Evolutionary conservation across 2,329 filamentous ascomycete genomes (phyloP).

Genomic region (Trichoderma sp.): DNA sequence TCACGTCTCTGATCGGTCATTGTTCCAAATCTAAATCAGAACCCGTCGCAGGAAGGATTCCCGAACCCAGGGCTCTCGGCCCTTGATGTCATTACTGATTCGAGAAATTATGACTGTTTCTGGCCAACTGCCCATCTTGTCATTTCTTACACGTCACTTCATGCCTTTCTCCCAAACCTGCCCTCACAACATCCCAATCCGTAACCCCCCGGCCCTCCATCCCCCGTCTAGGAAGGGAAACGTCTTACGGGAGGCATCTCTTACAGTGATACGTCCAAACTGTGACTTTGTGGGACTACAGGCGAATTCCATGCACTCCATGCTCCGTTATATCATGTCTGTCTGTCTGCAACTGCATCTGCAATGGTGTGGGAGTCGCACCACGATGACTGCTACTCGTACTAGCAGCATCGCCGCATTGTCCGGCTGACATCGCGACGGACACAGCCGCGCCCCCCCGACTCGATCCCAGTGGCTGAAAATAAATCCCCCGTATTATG

Average conservation of each 20-base stretch:
- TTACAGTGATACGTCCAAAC: not conserved
- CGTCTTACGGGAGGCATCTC: not conserved
- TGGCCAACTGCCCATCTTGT: not conserved
- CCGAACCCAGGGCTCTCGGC: constrained; percentile 2
- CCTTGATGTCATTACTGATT: not conserved
- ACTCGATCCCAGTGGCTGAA: constrained; percentile 6
- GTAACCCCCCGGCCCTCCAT: constrained; percentile 2
- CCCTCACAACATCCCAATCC: not conserved
- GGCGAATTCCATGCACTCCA: too few species aligned
- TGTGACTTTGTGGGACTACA: too few species aligned
- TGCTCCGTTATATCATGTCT: not conserved
- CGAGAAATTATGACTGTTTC: too few species aligned
- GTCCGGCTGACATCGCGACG: constrained; percentile 22
- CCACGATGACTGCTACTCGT: too few species aligned
- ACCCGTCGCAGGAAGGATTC: not conserved
- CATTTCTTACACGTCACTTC: constrained; percentile 21
- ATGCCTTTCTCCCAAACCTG: not conserved
- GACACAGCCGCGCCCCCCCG: constrained; percentile 6
- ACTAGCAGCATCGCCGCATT: constrained; percentile 9
- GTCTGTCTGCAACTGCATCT: not conserved
- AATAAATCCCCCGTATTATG: constrained; percentile 7
- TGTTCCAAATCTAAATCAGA: not conserved
- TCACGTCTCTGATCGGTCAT: too few species aligned
- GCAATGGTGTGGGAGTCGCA: too few species aligned
- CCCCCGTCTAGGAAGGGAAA: not conserved